phyloP scores from a whole-genome alignment of 2,329 filamentous ascomycete species.

The Sarocladium kiliense region DNA sequence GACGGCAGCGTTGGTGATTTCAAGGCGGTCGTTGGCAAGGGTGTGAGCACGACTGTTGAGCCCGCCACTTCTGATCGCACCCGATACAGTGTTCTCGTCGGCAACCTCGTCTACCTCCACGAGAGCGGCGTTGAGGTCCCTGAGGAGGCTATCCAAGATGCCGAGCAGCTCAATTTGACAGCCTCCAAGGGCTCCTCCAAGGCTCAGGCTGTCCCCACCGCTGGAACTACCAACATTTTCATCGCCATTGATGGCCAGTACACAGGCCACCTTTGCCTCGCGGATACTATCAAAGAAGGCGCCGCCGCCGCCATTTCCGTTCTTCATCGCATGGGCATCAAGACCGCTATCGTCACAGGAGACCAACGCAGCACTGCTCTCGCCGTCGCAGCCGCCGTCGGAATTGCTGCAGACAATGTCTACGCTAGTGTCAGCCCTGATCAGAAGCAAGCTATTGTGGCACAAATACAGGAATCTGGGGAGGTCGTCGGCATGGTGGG shows the following conservation, averaged over 20 bases:
- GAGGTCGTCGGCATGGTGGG: constrained; percentile 93
- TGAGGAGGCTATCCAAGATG: constrained; percentile 55
- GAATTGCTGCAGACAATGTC: constrained; percentile 71
- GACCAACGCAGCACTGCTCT: constrained; percentile 82
- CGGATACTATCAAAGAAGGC: constrained; percentile 86
- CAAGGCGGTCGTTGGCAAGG: constrained; percentile 74
- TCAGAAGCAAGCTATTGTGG: constrained; percentile 84
- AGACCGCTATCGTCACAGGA: constrained; percentile 87
- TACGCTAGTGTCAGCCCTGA: constrained; percentile 84
- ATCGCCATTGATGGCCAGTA: constrained; percentile 80
- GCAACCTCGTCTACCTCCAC: constrained; percentile 73
- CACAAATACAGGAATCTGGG: constrained; percentile 66
- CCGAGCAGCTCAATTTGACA: constrained; percentile 51
- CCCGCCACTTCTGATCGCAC: constrained; percentile 64
- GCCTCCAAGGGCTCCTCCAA: constrained; percentile 27
- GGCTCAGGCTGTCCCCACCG: constrained; percentile 31
- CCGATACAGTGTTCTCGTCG: constrained; percentile 75
- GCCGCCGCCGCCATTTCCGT: constrained; percentile 77
- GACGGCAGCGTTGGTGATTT: constrained; percentile 86
- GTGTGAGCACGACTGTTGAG: constrained; percentile 77
- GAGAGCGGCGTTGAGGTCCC: constrained; percentile 66
- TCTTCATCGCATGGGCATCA: constrained; percentile 78
- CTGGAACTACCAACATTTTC: constrained; percentile 87
- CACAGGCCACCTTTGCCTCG: constrained; percentile 75
- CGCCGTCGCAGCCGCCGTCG: constrained; percentile 76